phyloP scores from a whole-genome alignment of 2,329 filamentous ascomycete species.

The Penicillium italicum region DNA sequence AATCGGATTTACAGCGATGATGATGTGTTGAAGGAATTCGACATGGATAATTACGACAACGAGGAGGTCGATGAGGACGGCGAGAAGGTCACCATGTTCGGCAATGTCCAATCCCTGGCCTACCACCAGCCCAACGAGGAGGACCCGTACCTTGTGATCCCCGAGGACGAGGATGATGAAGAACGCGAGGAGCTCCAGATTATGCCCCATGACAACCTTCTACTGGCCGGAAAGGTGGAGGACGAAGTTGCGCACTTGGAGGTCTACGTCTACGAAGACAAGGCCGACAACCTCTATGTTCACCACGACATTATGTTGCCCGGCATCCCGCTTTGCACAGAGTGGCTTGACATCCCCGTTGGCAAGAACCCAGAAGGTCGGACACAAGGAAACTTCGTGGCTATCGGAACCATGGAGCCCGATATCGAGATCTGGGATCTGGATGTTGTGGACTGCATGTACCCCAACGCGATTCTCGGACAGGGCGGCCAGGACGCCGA shows the following conservation, averaged over 20 bases:
- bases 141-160: slow-evolving; percentile 92
- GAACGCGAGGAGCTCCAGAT: slow-evolving; percentile 94
- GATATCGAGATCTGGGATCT: slow-evolving; percentile 99
- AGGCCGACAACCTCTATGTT: slow-evolving; percentile 93
- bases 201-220: slow-evolving; percentile 83
- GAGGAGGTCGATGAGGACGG: slow-evolving; percentile 64
- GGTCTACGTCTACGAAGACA: slow-evolving; percentile 95
- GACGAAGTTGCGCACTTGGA: slow-evolving; percentile 96
- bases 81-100: slow-evolving; percentile 85
- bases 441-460: slow-evolving; percentile 95
- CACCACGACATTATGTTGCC: slow-evolving; percentile 99
- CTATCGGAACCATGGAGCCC: slow-evolving; percentile 93
- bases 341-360: slow-evolving; percentile 93
- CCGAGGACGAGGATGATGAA: slow-evolving; percentile 75
- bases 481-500: slow-evolving; percentile 55
- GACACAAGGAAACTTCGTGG: slow-evolving; percentile 81
- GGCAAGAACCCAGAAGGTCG: slow-evolving; percentile 65
- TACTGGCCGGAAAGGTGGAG: slow-evolving; percentile 89
- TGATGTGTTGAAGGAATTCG: slow-evolving; percentile 91
- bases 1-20: slow-evolving; percentile 52
- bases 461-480: slow-evolving; percentile 92
- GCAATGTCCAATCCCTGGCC: slow-evolving; percentile 86
- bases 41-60: slow-evolving; percentile 93
- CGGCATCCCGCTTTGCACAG: slow-evolving; percentile 88
- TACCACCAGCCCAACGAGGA: slow-evolving; percentile 94